Conservation (phyloP, 176 grass and related monocot genomes). For the Oryza brachyantha region DNA sequence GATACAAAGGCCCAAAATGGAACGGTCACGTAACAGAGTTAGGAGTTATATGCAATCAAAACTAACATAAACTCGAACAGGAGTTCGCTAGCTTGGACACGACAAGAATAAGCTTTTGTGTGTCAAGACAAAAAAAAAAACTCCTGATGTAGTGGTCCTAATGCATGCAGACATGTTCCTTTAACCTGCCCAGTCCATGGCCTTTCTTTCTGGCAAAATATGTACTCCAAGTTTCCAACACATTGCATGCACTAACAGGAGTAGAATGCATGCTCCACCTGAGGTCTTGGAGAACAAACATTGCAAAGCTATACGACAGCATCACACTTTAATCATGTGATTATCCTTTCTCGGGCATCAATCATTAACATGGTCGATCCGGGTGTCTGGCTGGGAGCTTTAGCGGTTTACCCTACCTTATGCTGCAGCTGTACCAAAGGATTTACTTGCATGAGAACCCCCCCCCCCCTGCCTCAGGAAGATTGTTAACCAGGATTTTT, state of each 20-base stretch:
- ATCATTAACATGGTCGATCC: slow-evolving; percentile 3
- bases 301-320: slow-evolving; percentile 21
- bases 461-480: too few relatives aligned
- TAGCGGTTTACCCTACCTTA: neutral
- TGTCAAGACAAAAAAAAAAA: neutral
- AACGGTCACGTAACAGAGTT: too few relatives aligned
- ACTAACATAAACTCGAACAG: neutral
- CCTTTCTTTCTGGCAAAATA: neutral
- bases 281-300: slow-evolving; percentile 5
- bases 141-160: neutral
- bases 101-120: neutral
- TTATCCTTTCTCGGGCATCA: neutral
- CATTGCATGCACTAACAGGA: neutral
- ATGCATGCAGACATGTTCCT: neutral
- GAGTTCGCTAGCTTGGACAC: neutral
- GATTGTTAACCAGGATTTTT: too few relatives aligned
- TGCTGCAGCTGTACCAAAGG: slow-evolving; percentile 2
- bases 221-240: neutral
- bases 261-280: neutral
- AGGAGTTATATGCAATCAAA: neutral
- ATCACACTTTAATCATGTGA: slow-evolving; percentile 9
- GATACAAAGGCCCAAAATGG: neutral
- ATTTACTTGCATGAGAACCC: neutral
- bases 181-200: neutral
- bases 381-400: neutral